Evolutionary conservation across 2,329 filamentous ascomycete genomes (phyloP).

Genomic region (Incumbomyces delicatus): DNA sequence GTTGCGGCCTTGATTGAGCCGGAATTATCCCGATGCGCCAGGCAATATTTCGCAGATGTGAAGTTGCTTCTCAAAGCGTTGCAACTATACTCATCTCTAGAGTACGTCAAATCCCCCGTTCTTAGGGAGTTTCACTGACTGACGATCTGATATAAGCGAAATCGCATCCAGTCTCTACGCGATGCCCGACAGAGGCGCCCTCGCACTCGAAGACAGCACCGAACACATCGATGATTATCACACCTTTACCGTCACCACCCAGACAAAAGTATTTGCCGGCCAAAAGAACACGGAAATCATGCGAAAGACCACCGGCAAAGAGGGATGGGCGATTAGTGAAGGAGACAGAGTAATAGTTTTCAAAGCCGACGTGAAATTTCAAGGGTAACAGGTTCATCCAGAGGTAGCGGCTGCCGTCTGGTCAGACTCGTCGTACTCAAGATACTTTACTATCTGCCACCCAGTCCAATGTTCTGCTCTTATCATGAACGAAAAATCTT

Average conservation of each 20-base stretch:
- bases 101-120: no score
- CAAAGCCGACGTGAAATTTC: neutral
- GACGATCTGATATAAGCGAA: no score
- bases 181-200: neutral
- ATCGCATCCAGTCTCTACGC: no score
- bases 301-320: neutral
- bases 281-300: neutral
- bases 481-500: neutral
- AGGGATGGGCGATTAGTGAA: neutral
- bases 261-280: neutral
- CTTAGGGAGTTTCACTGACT: no score
- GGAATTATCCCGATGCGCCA: no score
- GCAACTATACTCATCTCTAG: no score
- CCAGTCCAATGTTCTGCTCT: neutral
- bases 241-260: slow-evolving; percentile 2
- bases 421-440: neutral
- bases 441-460: neutral
- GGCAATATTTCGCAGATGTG: no score
- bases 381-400: neutral
- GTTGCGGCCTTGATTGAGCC: no score
- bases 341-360: neutral
- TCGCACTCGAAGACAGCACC: neutral
- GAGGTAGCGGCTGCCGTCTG: neutral
- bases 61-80: no score
- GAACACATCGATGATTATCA: neutral